Base-by-base conservation (phyloP, 2,329 filamentous ascomycete species). In the Penicillium sp. region DNA sequence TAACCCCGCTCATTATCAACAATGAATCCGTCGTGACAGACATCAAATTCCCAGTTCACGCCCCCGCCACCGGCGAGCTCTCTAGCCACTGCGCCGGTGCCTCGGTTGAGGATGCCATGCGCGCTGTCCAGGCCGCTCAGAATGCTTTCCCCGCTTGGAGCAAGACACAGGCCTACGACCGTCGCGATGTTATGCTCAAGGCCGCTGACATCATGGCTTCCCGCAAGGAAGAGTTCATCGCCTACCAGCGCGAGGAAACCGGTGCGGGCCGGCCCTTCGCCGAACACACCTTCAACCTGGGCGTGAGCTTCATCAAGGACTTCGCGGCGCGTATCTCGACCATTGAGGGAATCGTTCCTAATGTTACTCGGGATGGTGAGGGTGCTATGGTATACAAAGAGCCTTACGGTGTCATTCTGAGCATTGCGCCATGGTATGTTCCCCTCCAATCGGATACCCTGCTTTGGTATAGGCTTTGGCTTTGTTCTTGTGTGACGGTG, bases 341-440 rank as follows among this genome's bases (percentile, higher is more conserved):
- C 2, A 72, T 83, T 12, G 73, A 75, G 60, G 82, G 81, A 1
- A 64, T 67, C 8, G 78, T 82, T 15, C 81, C 81, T 0, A 70
- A 70, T 2, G 74, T 77, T 17, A 68, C 67, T 12, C 63, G 81
- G 13, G 76, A 82, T 30, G 80, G 78, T 0, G 78, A 78, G 20
- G 78, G 74, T 42, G 89, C 85, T 0, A 76, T 94, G 59, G 74
- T 95, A 3, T 72, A 86, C 57, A 87, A 85, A 66, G 88, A 92
- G 71, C 90, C 91, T 0, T 91, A 84, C 61, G 91, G 91, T 1
- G 90, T 94, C 7, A 80, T 92, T 13, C 75, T 95, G 24, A 86
- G 84, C 2, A 91, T 95, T 69, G 89, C 88, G 2, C 89, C 91
- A 8, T 96, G 91, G 90, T 91, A 77, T 61, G 72, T 27, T 24